Conservation (phyloP, 2,329 filamentous ascomycete genomes). For the Xylariomycetidae sp. region DNA sequence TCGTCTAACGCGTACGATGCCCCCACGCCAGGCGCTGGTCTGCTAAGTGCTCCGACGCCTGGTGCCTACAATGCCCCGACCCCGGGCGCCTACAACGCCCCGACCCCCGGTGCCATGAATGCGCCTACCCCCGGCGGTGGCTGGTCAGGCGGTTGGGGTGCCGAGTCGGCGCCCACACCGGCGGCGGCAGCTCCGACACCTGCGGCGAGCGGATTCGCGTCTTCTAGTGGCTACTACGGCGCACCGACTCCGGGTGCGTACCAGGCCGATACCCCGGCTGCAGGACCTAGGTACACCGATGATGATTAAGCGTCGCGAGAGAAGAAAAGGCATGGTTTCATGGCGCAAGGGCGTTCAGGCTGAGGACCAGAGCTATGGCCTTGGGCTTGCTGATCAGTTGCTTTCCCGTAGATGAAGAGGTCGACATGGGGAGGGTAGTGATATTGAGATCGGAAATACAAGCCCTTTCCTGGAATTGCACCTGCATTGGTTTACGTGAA, state of each 20-base stretch:
- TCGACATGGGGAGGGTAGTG: too few relatives aligned
- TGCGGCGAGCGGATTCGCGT: constrained; percentile 50
- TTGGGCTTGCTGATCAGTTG: too few relatives aligned
- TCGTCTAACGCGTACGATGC: constrained; percentile 57
- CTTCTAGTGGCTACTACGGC: constrained; percentile 43
- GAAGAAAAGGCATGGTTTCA: too few relatives aligned
- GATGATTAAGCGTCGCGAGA: too few relatives aligned
- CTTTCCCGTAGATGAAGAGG: too few relatives aligned
- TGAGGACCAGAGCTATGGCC: too few relatives aligned
- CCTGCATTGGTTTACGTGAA: too few relatives aligned
- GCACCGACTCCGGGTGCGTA: constrained; percentile 27
- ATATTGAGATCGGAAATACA: too few relatives aligned
- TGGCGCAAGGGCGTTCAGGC: too few relatives aligned
- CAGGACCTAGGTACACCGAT: constrained; percentile 25
- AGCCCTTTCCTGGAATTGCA: too few relatives aligned
- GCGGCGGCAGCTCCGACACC: constrained; percentile 63
- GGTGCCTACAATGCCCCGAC: constrained; percentile 64
- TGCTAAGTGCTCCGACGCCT: constrained; percentile 53
- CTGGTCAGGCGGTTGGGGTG: constrained; percentile 50
- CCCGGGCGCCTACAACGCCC: constrained; percentile 61
- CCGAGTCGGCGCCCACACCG: constrained; percentile 61
- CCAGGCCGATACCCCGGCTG: constrained; percentile 25
- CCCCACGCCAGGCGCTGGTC: constrained; percentile 56
- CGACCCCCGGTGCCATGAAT: constrained; percentile 54
- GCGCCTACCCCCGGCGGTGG: constrained; percentile 64